Conservation (phyloP, 2,329 filamentous ascomycete species). For the Fusarium zealandicum region DNA sequence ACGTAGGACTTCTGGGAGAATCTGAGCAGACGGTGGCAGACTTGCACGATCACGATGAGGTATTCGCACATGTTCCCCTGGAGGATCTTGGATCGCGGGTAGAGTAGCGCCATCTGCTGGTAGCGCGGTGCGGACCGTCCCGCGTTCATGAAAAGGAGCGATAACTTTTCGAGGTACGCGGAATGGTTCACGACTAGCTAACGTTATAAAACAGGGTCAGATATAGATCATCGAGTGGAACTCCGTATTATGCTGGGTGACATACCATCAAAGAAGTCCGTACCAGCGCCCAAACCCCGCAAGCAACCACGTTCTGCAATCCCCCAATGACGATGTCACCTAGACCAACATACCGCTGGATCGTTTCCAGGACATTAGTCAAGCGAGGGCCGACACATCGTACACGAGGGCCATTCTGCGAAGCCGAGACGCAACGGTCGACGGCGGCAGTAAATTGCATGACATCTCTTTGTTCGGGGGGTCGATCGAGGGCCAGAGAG, state of each 20-base stretch:
- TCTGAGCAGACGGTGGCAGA: conserved; percentile 48
- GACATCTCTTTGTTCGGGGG: conserved; percentile 47
- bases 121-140: conserved; percentile 52
- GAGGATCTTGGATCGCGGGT: conserved; percentile 48
- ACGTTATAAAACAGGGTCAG: too few relatives aligned
- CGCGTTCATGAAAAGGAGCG: conserved; percentile 50
- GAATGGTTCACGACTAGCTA: too few relatives aligned
- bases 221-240: too few relatives aligned
- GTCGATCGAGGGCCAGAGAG: conserved; percentile 16
- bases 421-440: conserved; percentile 30
- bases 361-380: conserved; percentile 49
- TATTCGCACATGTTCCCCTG: conserved; percentile 51
- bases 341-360: conserved; percentile 54
- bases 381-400: conserved; percentile 52
- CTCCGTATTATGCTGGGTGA: conserved; percentile 1
- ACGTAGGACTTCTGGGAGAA: conserved; percentile 46
- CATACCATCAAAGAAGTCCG: conserved; percentile 51
- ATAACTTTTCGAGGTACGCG: conserved; percentile 47
- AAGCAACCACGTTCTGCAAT: conserved; percentile 54
- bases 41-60: conserved; percentile 48
- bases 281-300: conserved; percentile 54
- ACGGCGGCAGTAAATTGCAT: conserved; percentile 52
- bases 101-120: conserved; percentile 49
- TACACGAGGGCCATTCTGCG: conserved; percentile 18
- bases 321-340: conserved; percentile 49